phyloP scores from a whole-genome alignment of 2,329 filamentous ascomycete genomes.

The Microdochium nivale region DNA sequence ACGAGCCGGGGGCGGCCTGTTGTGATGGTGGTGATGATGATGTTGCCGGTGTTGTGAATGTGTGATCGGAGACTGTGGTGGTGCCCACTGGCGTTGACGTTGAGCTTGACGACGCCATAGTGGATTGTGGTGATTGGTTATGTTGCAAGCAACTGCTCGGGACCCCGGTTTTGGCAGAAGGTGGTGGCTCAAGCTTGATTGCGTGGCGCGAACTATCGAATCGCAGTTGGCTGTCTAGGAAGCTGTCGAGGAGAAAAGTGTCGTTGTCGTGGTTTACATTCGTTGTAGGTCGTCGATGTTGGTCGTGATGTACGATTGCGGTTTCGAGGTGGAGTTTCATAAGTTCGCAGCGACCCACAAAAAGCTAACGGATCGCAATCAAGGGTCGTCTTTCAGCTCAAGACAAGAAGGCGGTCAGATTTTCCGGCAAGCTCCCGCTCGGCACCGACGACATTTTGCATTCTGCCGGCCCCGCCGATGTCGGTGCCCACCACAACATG shows the following conservation, averaged over 20 bases:
- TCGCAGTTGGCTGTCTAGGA: too few relatives aligned
- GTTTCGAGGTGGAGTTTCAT: too few relatives aligned
- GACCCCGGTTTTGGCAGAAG: too few relatives aligned
- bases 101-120: not conserved
- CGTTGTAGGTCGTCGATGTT: too few relatives aligned
- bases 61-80: not conserved
- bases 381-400: not conserved
- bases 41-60: not conserved
- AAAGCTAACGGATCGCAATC: too few relatives aligned
- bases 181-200: too few relatives aligned
- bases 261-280: too few relatives aligned
- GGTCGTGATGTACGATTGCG: too few relatives aligned
- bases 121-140: not conserved
- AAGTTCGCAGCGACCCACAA: too few relatives aligned
- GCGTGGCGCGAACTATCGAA: too few relatives aligned
- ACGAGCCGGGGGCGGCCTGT: constrained; percentile 2
- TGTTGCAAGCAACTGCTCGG: too few relatives aligned
- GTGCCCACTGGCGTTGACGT: not conserved
- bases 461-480: constrained; percentile 1
- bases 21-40: constrained; percentile 3
- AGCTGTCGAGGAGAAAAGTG: too few relatives aligned
- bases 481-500: not conserved
- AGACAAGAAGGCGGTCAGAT: not conserved
- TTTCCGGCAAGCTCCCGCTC: not conserved
- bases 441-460: not conserved